phyloP scores from a whole-genome alignment of 148 eudicot genomes.

The Vaccinium vitisidaea region DNA sequence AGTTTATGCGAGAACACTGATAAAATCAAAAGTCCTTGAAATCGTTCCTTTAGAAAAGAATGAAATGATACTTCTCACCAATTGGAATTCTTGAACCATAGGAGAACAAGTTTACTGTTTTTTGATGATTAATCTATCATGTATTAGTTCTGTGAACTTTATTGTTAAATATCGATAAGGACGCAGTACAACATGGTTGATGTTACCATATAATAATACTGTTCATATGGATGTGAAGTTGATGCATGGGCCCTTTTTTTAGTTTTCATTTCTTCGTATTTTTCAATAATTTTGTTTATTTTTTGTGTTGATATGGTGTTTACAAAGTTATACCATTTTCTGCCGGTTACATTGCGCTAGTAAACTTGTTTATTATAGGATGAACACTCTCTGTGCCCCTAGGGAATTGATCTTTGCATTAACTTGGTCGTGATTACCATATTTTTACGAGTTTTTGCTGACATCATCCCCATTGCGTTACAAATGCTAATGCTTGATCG shows the following conservation, averaged over 20 bases:
- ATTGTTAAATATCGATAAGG: background rate
- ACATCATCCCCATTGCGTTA: background rate
- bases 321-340: background rate
- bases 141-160: background rate
- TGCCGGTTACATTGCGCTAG: background rate
- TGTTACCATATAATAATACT: background rate
- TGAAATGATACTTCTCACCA: background rate
- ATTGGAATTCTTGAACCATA: background rate
- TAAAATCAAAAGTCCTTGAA: too few relatives aligned
- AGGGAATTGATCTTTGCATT: background rate
- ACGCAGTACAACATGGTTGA: background rate
- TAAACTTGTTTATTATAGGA: background rate
- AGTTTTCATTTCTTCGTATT: background rate
- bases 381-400: background rate
- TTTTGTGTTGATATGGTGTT: background rate
- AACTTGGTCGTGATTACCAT: background rate
- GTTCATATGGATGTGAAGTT: background rate
- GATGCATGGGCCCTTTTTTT: background rate
- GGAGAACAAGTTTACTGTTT: background rate
- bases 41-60: background rate
- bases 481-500: constrained; percentile 6
- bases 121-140: background rate
- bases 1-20: too few relatives aligned
- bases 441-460: background rate
- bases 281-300: background rate